Evolutionary conservation across 2,329 filamentous ascomycete species (phyloP).

Genomic region (Cercospora brassicicola): DNA sequence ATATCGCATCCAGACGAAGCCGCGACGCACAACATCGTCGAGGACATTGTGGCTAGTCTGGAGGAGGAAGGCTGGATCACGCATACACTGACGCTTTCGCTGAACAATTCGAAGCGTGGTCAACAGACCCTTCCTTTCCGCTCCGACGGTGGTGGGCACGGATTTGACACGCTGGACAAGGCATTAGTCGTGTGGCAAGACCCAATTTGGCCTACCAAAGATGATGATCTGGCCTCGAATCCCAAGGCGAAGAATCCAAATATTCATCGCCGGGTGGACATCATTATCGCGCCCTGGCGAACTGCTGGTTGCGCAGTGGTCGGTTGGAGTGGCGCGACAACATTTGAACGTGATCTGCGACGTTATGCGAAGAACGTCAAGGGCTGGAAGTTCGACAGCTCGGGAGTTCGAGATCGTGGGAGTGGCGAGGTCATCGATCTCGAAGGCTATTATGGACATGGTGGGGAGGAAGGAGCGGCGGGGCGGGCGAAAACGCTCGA

Average conservation of each 20-base stretch:
- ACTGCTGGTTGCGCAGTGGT: slow-evolving; percentile 84
- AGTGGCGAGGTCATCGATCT: slow-evolving; percentile 73
- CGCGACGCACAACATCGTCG: slow-evolving; percentile 69
- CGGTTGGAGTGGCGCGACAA: slow-evolving; percentile 82
- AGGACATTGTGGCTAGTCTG: slow-evolving; percentile 68
- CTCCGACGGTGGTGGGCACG: slow-evolving; percentile 50
- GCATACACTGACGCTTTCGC: slow-evolving; percentile 72
- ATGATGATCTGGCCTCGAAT: slow-evolving; percentile 39
- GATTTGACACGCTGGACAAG: slow-evolving; percentile 89
- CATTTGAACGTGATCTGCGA: slow-evolving; percentile 83
- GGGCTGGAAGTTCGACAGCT: slow-evolving; percentile 85
- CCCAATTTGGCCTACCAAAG: slow-evolving; percentile 49
- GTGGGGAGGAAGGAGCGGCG: slow-evolving; percentile 43
- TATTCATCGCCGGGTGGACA: slow-evolving; percentile 82
- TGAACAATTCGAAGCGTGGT: slow-evolving; percentile 68
- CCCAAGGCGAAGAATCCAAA: slow-evolving; percentile 63
- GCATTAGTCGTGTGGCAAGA: slow-evolving; percentile 91
- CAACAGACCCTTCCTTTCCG: slow-evolving; percentile 64
- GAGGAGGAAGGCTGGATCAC: slow-evolving; percentile 72
- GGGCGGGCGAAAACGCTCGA: slow-evolving; percentile 56
- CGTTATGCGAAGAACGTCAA: slow-evolving; percentile 72
- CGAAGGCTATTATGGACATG: slow-evolving; percentile 76
- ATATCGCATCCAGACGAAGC: slow-evolving; percentile 73
- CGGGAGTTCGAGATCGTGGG: slow-evolving; percentile 69
- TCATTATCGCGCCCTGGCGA: slow-evolving; percentile 85